Evolutionary conservation across 2,329 filamentous ascomycete genomes (phyloP).

Genomic region (Penicillium sp.): DNA sequence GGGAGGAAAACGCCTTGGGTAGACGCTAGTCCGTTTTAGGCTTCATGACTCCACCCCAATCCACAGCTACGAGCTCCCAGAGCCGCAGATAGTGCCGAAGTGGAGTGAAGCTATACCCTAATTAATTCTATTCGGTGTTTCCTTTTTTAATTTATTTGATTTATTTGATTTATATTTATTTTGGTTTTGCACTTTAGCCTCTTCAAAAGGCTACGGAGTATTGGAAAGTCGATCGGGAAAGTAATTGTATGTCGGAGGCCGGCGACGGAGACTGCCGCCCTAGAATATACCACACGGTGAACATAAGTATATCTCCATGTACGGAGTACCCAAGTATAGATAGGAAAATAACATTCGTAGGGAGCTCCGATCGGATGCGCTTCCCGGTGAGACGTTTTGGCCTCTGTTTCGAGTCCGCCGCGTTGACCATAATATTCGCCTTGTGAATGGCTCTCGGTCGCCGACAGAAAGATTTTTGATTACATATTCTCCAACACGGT

Average conservation of each 20-base stretch:
- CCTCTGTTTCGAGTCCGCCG: slow-evolving; percentile 5
- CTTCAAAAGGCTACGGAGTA: background rate
- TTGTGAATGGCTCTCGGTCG: slow-evolving; percentile 9
- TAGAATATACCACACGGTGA: background rate
- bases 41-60: background rate
- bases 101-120: slow-evolving; percentile 8
- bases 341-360: background rate
- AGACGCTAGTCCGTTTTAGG: background rate
- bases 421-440: slow-evolving; percentile 1
- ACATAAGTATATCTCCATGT: no score
- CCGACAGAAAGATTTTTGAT: slow-evolving; percentile 3
- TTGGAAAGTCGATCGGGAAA: background rate
- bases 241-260: background rate
- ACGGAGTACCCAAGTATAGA: background rate
- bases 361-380: slow-evolving; percentile 1
- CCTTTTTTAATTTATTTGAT: background rate
- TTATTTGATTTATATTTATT: background rate
- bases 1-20: slow-evolving; percentile 10
- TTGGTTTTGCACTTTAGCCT: background rate
- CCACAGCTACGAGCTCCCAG: slow-evolving; percentile 21
- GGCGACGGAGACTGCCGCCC: background rate
- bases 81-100: slow-evolving; percentile 23
- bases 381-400: slow-evolving; percentile 7
- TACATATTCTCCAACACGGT: slow-evolving; percentile 3
- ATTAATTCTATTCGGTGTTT: slow-evolving; percentile 2